Conservation (phyloP, 176 grass and related monocot species). For the Musa troglodytarum region DNA sequence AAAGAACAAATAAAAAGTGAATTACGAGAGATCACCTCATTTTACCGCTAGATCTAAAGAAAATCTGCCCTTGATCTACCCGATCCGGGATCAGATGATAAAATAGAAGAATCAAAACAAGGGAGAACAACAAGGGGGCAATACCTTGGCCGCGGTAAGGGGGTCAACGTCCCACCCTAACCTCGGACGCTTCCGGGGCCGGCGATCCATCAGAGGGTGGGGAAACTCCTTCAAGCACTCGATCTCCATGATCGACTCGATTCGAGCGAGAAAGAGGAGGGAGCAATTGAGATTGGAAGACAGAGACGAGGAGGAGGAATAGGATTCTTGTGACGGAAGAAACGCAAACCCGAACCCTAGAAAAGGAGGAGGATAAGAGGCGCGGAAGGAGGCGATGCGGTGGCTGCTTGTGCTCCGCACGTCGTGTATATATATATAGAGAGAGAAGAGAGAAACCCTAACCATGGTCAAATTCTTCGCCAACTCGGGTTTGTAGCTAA, state of each 20-base stretch:
- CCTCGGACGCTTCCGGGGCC: constrained; percentile 14
- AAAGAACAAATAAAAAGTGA: background rate
- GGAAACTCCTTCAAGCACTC: constrained; percentile 19
- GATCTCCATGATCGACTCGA: constrained; percentile 33
- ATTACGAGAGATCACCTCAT: too few relatives aligned
- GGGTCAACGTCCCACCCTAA: constrained; percentile 19
- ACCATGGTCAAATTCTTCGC: too few relatives aligned
- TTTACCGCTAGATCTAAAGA: background rate
- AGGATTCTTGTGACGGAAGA: background rate
- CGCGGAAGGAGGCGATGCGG: background rate
- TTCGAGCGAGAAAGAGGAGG: background rate
- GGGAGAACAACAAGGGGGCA: background rate
- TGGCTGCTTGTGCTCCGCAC: background rate
- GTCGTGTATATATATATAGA: background rate
- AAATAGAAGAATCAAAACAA: background rate
- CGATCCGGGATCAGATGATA: background rate
- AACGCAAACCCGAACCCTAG: background rate
- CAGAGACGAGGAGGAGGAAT: background rate
- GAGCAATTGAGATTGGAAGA: background rate
- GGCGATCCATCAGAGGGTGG: background rate
- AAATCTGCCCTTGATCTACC: background rate
- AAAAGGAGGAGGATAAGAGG: background rate
- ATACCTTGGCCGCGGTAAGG: background rate
- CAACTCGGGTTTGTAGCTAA: too few relatives aligned
- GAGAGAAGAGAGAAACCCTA: too few relatives aligned